These are phyloP conservation scores for Handroanthus guayacan DNA, from an alignment of 257 asterid genomes.

Conservation along the genomic window DNA sequence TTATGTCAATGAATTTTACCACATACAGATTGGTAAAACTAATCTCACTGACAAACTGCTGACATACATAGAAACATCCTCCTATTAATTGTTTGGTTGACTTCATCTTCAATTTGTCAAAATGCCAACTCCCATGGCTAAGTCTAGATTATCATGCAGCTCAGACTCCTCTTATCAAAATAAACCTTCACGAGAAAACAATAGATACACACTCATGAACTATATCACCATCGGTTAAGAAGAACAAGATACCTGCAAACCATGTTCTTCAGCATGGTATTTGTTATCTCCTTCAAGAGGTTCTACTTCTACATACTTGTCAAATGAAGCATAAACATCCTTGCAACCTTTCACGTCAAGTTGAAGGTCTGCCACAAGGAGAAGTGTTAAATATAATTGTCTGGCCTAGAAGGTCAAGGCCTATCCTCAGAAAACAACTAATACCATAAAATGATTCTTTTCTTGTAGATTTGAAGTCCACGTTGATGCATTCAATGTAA, in stretches of 20 bases:
- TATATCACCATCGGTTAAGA: constrained; percentile 23
- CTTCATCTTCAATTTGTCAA: constrained; percentile 30
- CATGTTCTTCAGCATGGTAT: constrained; percentile 88
- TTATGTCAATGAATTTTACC: constrained; percentile 20
- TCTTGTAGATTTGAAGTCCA: constrained; percentile 88
- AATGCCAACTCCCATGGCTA: constrained; percentile 28
- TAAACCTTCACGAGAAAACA: constrained; percentile 23
- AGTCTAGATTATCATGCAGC: constrained; percentile 35
- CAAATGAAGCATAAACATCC: constrained; percentile 87
- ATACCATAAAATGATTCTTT: constrained; percentile 92
- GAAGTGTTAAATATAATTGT: constrained; percentile 31
- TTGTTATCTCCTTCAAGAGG: constrained; percentile 91
- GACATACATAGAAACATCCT: constrained; percentile 16
- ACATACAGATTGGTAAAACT: constrained; percentile 3
- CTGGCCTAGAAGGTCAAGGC: constrained; percentile 16
- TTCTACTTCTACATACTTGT: constrained; percentile 88
- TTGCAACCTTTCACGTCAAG: constrained; percentile 92
- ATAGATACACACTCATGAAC: constrained; percentile 16
- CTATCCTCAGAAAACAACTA: constrained; percentile 30
- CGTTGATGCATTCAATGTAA: constrained; percentile 83
- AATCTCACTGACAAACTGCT: constrained; percentile 20
- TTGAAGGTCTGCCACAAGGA: constrained; percentile 72
- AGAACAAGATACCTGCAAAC: constrained; percentile 71
- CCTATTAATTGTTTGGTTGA: constrained; percentile 4
- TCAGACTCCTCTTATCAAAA: constrained; percentile 8